Evolutionary conservation across 2,329 filamentous ascomycete species (phyloP), one percentile per base, ranked within the genome.

Genomic region (Catunica adiposa): DNA sequence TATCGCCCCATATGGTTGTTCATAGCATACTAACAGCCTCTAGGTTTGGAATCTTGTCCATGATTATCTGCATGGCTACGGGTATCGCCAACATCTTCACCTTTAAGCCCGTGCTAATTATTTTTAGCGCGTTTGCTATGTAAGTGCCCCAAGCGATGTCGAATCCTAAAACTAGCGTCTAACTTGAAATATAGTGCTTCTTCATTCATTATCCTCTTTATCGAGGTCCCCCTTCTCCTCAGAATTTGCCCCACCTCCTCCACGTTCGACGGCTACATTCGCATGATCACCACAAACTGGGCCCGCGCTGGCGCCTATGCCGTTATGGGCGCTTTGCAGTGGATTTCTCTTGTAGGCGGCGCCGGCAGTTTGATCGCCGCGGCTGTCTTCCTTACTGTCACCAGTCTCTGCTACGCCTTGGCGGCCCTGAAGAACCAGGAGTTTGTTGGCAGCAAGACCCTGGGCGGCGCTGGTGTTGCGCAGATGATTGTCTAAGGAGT

Each of bases 201-300:
- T 52, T 77, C 81, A 14, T 80, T 89, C 63, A 64, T 89, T 63
- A 84, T 92, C 65, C 73, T 92, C 65, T 92, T 92, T 70, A 77
- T 90, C 66, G 86, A 98, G 69, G 83, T 98, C 17, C 92, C 92
- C 26, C 83, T 97, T 58, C 85, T 98, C 57, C 83, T 98, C 60
- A 86, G 92, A 70, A 96, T 98, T 73, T 98, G 92, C 74, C 92
- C 92, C 58, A 98, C 92, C 4, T 97, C 90, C 14, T 70, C 83
- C 61, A 82, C 79, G 61, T 98, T 98, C 72, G 92, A 98, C 69
- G 74, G 72, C 62, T 83, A 89, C 67, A 90, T 98, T 69, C 89
- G 90, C 70, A 83, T 80, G 65, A 86, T 98, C 74, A 88, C 88
- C 61, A 94, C 89, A 58, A 97, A 96, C 75, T 97, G 89, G 74